Evolutionary conservation across 306 rosid genomes (phyloP).

Genomic region (Quercus robur): DNA sequence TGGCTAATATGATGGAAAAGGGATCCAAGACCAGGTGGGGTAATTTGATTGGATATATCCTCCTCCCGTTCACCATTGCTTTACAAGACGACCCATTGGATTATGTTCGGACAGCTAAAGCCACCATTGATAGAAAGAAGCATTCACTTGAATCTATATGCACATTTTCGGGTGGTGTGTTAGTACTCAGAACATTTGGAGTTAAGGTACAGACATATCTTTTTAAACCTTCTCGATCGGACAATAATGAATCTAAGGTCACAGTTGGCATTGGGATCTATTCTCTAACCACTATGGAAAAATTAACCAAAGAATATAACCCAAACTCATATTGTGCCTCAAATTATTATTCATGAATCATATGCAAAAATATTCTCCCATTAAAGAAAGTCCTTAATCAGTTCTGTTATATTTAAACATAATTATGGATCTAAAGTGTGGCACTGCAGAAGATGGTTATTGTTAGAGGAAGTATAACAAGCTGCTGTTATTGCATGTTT

Average conservation of each 20-base stretch:
- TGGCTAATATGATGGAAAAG: constrained; percentile 66
- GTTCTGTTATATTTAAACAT: too few relatives aligned
- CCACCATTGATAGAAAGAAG: constrained; percentile 49
- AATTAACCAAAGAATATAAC: too few relatives aligned
- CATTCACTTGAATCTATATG: constrained; percentile 50
- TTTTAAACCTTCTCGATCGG: background rate
- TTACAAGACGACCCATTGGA: constrained; percentile 48
- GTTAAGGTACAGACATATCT: constrained; percentile 32
- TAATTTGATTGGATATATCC: constrained; percentile 44
- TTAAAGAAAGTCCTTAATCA: too few relatives aligned
- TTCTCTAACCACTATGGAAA: too few relatives aligned
- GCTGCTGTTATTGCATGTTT: background rate
- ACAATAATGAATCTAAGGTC: too few relatives aligned
- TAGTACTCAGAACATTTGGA: constrained; percentile 38
- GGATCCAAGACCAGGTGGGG: constrained; percentile 63
- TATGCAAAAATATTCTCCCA: too few relatives aligned
- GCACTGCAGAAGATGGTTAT: too few relatives aligned
- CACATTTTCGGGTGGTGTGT: constrained; percentile 19
- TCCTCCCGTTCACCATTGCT: constrained; percentile 42
- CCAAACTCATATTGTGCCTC: too few relatives aligned
- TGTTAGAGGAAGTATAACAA: too few relatives aligned
- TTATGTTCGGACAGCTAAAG: constrained; percentile 55
- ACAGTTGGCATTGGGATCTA: background rate
- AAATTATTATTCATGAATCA: too few relatives aligned
- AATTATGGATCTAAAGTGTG: too few relatives aligned